A percentile compares a stretch with the other conserved stretches of the same genome.
Evolutionary conservation across 768 basidiomycete species (phyloP).

Genomic region (Mycena floridula): DNA sequence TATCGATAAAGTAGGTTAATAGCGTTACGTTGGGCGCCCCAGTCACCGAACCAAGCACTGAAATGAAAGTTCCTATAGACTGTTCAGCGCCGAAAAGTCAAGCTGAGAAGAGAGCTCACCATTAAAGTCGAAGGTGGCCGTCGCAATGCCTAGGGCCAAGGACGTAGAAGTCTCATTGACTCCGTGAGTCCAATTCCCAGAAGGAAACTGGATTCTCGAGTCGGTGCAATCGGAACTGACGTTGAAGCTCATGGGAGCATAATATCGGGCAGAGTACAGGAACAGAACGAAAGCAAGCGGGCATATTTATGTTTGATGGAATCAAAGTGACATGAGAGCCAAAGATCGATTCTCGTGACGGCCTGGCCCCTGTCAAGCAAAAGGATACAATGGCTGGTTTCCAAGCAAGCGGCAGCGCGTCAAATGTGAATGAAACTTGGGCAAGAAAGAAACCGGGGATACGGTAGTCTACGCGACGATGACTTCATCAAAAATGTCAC

Average conservation of each 20-base stretch:
- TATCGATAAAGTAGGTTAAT: constrained; percentile 13
- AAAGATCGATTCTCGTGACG: no score
- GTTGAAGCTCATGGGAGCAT: not conserved
- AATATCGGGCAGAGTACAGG: not conserved
- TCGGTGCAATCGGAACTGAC: not conserved
- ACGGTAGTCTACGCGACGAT: no score
- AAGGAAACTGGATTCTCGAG: not conserved
- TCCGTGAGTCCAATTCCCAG: not conserved
- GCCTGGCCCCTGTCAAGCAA: no score
- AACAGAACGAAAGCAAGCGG: constrained; percentile 3
- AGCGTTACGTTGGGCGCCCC: not conserved
- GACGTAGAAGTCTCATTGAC: not conserved
- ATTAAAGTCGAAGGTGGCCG: constrained; percentile 13
- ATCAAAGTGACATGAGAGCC: no score
- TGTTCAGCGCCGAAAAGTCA: not conserved
- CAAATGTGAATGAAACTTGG: no score
- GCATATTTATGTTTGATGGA: no score
- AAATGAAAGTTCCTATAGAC: constrained; percentile 10
- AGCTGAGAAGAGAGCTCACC: constrained; percentile 10
- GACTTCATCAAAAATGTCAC: no score
- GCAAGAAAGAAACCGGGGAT: no score
- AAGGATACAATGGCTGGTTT: no score
- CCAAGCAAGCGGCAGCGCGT: no score
- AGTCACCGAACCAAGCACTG: constrained; percentile 6
- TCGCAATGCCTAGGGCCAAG: constrained; percentile 11